Evolutionary conservation across 306 rosid species (phyloP).

Genomic region (Ammopiptanthus mongolicus): DNA sequence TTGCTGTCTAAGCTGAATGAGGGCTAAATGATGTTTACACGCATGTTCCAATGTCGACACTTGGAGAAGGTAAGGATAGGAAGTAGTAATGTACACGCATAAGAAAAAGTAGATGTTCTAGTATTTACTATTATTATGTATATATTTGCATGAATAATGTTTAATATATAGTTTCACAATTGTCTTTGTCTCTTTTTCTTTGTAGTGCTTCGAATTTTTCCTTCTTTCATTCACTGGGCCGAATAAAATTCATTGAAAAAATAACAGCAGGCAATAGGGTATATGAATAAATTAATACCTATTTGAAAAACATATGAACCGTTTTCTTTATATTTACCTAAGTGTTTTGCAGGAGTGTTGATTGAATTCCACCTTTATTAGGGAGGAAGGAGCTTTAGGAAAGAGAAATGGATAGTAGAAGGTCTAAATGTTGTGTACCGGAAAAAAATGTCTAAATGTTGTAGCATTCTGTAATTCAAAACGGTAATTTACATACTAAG

Average conservation of each 20-base stretch:
- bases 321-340: too few relatives aligned
- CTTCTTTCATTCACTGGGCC: not conserved
- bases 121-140: constrained; percentile 1
- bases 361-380: too few relatives aligned
- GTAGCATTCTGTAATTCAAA: too few relatives aligned
- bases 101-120: not conserved
- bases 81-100: not conserved
- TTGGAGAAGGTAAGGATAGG: not conserved
- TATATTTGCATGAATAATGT: constrained; percentile 12
- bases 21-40: constrained; percentile 8
- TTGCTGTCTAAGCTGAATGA: constrained; percentile 69
- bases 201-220: not conserved
- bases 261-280: not conserved
- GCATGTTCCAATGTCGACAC: not conserved
- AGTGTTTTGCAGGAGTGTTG: too few relatives aligned
- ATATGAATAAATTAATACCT: not conserved
- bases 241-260: not conserved
- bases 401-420: too few relatives aligned
- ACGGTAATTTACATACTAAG: too few relatives aligned
- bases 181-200: not conserved
- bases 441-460: too few relatives aligned
- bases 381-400: too few relatives aligned
- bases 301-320: too few relatives aligned
- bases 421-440: too few relatives aligned
- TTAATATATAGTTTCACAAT: not conserved